A percentile compares a stretch with the other conserved stretches of the same genome.
Evolutionary conservation across 2,329 filamentous ascomycete genomes (phyloP).

Genomic region (Trichoderma arundinaceum): DNA sequence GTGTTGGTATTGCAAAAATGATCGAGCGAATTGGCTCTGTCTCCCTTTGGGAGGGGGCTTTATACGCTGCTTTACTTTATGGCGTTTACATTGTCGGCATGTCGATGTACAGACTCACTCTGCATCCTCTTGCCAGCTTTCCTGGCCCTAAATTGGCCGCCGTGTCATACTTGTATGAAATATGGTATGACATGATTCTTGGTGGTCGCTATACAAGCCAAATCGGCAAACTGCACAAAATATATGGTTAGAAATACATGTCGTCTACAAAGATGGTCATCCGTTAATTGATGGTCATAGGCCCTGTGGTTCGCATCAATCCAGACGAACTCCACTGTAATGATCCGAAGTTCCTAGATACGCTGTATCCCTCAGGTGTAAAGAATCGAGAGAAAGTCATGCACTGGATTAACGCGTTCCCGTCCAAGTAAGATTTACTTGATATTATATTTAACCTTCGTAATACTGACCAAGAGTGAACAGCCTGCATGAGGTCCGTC

Average conservation of each 20-base stretch:
- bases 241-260: conserved; percentile 35
- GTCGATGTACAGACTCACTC: conserved; percentile 31
- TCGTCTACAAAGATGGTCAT: neutral
- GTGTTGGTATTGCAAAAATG: neutral
- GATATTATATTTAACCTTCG: neutral
- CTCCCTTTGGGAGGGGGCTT: neutral
- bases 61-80: neutral
- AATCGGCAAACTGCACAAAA: conserved; percentile 37
- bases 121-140: conserved; percentile 35
- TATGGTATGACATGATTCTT: conserved; percentile 39
- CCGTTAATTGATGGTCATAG: conserved; percentile 26
- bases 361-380: conserved; percentile 35
- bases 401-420: conserved; percentile 31
- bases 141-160: conserved; percentile 38
- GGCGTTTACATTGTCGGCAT: neutral
- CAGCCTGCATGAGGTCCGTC: neutral
- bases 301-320: conserved; percentile 40
- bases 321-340: conserved; percentile 41
- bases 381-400: conserved; percentile 33
- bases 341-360: conserved; percentile 38
- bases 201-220: conserved; percentile 33
- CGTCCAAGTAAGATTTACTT: conserved; percentile 27
- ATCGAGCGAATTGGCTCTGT: neutral
- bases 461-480: neutral
- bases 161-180: conserved; percentile 35